These are phyloP conservation scores for Poteriospumella lacustris DNA, from an alignment of 108 stramenopile species.

Conservation along the genomic window DNA sequence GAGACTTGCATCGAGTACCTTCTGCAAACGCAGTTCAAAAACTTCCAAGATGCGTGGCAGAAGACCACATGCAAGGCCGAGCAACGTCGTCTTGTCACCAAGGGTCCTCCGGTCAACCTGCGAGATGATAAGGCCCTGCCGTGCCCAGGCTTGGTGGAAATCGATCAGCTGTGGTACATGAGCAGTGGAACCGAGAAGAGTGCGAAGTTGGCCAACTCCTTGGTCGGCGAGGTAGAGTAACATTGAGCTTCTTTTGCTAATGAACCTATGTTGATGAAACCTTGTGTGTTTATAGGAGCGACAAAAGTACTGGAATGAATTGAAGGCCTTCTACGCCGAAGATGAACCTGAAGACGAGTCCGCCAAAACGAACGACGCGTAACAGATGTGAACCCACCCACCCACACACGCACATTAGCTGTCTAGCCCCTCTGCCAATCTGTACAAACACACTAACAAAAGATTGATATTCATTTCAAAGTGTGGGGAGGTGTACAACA, in stretches of 20 bases:
- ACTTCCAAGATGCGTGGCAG: neutral
- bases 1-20: neutral
- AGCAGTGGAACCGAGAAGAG: neutral
- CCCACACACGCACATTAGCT: too few species aligned
- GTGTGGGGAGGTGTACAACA: too few species aligned
- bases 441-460: too few species aligned
- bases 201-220: neutral
- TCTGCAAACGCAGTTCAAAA: neutral
- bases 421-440: too few species aligned
- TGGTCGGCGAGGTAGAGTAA: neutral
- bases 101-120: conserved; percentile 12
- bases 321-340: neutral
- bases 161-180: neutral
- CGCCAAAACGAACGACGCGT: too few species aligned
- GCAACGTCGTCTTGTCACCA: neutral
- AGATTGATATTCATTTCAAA: too few species aligned
- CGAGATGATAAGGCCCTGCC: neutral
- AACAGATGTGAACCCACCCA: too few species aligned
- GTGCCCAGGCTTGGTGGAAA: neutral
- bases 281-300: neutral
- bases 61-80: conserved; percentile 17
- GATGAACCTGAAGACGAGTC: neutral
- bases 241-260: neutral
- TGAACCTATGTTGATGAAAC: neutral
- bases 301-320: neutral